These are phyloP conservation scores for Klebsormidium nitens DNA, from an alignment of 139 green algal genomes.

Conservation along the genomic window DNA sequence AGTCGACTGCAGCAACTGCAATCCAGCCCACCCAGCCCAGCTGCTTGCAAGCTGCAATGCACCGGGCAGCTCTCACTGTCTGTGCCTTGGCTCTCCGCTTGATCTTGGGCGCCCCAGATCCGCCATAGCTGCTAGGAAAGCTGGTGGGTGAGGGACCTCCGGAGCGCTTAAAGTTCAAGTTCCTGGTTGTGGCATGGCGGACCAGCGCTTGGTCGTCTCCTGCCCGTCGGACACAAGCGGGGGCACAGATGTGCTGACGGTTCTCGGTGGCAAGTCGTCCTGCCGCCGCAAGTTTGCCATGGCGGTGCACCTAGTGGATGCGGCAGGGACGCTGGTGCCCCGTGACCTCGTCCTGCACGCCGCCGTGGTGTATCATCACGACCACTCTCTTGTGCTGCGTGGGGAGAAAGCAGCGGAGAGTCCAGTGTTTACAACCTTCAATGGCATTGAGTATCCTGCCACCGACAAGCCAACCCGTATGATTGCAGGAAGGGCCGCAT, in stretches of 20 bases:
- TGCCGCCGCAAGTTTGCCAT: conserved; percentile 34
- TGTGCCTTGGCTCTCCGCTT: too few relatives aligned
- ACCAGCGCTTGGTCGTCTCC: too few relatives aligned
- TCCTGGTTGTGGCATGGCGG: too few relatives aligned
- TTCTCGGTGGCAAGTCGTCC: conserved; percentile 29
- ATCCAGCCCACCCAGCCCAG: too few relatives aligned
- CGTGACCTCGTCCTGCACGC: neutral
- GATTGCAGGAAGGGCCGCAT: conserved; percentile 15
- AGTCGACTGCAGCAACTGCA: too few relatives aligned
- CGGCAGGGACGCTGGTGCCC: conserved; percentile 2
- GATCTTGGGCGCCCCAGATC: too few relatives aligned
- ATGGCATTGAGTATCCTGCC: conserved; percentile 33
- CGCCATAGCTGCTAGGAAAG: too few relatives aligned
- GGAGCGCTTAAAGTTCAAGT: too few relatives aligned
- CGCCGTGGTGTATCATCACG: neutral
- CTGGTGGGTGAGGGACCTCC: too few relatives aligned
- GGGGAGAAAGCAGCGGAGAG: conserved; percentile 1
- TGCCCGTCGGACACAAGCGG: too few relatives aligned
- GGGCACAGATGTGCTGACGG: conserved; percentile 18
- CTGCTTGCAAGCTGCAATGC: too few relatives aligned
- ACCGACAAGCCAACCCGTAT: conserved; percentile 19
- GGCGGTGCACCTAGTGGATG: conserved; percentile 25
- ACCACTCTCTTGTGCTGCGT: neutral
- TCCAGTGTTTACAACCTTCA: conserved; percentile 34
- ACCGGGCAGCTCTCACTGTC: too few relatives aligned